phyloP scores from a whole-genome alignment of 2,329 filamentous ascomycete genomes.

The Blastomyces silverae region DNA sequence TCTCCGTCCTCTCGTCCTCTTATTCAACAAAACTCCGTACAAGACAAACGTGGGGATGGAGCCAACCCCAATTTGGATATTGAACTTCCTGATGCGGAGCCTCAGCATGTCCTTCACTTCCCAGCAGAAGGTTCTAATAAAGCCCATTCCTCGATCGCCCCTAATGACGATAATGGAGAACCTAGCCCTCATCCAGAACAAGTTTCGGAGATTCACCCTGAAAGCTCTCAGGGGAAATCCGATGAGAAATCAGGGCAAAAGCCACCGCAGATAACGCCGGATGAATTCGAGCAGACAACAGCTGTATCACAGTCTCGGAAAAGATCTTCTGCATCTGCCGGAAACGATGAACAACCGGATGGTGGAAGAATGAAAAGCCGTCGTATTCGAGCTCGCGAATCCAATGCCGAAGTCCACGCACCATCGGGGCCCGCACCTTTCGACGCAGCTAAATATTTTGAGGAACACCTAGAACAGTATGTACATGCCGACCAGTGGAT shows the following conservation, averaged over 20 bases:
- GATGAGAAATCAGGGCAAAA: slow-evolving; percentile 21
- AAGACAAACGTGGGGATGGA: neutral
- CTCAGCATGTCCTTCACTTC: neutral
- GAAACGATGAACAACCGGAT: slow-evolving; percentile 52
- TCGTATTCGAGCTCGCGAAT: slow-evolving; percentile 54
- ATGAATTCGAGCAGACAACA: slow-evolving; percentile 31
- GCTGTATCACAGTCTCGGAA: slow-evolving; percentile 45
- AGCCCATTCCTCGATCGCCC: neutral
- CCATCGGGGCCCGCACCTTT: slow-evolving; percentile 45
- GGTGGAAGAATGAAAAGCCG: slow-evolving; percentile 54
- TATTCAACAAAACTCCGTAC: slow-evolving; percentile 11
- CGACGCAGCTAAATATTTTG: slow-evolving; percentile 48
- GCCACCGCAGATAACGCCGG: slow-evolving; percentile 20
- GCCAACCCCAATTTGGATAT: neutral
- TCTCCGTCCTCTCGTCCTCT: slow-evolving; percentile 17
- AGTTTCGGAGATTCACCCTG: neutral
- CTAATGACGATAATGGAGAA: neutral
- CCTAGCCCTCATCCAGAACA: neutral
- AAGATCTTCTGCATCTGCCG: slow-evolving; percentile 54
- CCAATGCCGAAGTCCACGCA: slow-evolving; percentile 43
- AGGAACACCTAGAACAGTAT: slow-evolving; percentile 49
- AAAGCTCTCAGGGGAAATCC: slow-evolving; percentile 3
- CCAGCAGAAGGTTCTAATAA: neutral
- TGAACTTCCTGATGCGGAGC: slow-evolving; percentile 6
- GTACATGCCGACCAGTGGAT: slow-evolving; percentile 53